A percentile compares a stretch with the other conserved stretches of the same genome.
Conservation (phyloP, 768 basidiomycete genomes). For the Candolleomyces efflorescens region DNA sequence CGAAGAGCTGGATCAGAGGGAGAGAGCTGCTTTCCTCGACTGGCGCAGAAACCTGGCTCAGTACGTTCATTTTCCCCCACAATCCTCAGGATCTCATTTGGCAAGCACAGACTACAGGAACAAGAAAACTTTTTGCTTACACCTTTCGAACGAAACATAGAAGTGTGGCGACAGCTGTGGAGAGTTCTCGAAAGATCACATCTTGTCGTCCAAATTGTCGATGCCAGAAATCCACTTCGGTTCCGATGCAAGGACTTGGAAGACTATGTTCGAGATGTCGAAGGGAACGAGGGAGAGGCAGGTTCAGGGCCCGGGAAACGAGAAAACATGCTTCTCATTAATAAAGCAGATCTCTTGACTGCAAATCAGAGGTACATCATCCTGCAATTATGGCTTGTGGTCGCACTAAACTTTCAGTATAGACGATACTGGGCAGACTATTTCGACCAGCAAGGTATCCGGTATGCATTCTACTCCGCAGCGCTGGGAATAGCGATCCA, state of each 20-base stretch:
- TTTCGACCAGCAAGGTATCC: constrained; percentile 70
- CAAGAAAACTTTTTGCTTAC: constrained; percentile 84
- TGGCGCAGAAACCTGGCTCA: constrained; percentile 92
- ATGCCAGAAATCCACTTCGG: constrained; percentile 89
- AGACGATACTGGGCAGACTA: constrained; percentile 91
- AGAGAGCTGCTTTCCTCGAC: constrained; percentile 85
- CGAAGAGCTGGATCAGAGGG: constrained; percentile 79
- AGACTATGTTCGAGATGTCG: constrained; percentile 78
- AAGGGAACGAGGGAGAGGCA: constrained; percentile 75
- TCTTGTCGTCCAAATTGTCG: constrained; percentile 92
- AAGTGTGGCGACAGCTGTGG: constrained; percentile 99
- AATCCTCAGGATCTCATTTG: neutral
- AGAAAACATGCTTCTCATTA: constrained; percentile 80
- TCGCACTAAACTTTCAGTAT: constrained; percentile 1
- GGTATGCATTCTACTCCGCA: constrained; percentile 93
- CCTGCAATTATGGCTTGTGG: neutral
- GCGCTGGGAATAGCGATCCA: constrained; percentile 84
- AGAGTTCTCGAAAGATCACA: constrained; percentile 93
- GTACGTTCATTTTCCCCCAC: constrained; percentile 43
- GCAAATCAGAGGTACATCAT: constrained; percentile 67
- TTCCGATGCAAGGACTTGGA: constrained; percentile 94
- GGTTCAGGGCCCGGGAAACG: constrained; percentile 73
- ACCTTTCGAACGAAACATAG: constrained; percentile 94
- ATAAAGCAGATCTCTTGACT: constrained; percentile 93
- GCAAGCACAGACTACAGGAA: constrained; percentile 79